phyloP scores from a whole-genome alignment of 2,329 filamentous ascomycete genomes.

The Blastomyces percursus region DNA sequence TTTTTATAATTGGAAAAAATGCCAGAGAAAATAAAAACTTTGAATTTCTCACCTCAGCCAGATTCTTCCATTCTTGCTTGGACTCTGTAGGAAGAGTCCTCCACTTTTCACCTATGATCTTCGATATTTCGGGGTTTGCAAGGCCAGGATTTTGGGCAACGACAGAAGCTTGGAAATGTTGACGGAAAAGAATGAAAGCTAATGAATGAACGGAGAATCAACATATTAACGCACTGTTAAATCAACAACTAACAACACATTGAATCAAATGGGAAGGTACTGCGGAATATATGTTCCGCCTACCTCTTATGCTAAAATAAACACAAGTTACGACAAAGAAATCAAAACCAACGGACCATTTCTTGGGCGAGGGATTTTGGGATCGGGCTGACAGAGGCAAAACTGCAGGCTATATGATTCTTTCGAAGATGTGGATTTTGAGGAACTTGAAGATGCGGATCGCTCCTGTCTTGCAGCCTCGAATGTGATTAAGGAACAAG shows the following conservation, averaged over 20 bases:
- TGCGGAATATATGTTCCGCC: constrained; percentile 1
- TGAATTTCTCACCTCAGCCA: constrained; percentile 57
- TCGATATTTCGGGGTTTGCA: constrained; percentile 91
- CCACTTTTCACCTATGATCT: constrained; percentile 94
- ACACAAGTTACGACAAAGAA: constrained; percentile 12
- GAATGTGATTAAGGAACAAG: constrained; percentile 4
- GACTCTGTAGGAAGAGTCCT: constrained; percentile 59
- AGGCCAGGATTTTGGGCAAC: constrained; percentile 75
- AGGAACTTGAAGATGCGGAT: constrained; percentile 26
- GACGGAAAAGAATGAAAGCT: constrained; percentile 97
- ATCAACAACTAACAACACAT: constrained; percentile 4
- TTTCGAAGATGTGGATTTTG: constrained; percentile 25
- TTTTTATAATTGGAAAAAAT: not conserved
- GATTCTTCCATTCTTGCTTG: constrained; percentile 76
- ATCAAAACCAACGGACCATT: constrained; percentile 47
- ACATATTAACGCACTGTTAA: constrained; percentile 8
- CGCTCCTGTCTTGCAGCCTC: constrained; percentile 8
- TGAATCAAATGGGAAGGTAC: not conserved
- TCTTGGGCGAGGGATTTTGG: constrained; percentile 58
- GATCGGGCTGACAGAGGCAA: constrained; percentile 59
- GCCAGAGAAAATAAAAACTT: not conserved
- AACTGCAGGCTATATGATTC: constrained; percentile 42
- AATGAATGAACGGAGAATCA: constrained; percentile 29
- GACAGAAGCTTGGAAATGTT: constrained; percentile 77
- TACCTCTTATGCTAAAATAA: constrained; percentile 3